Conservation (phyloP, 2,329 filamentous ascomycete genomes). For the Diaporthe ilicicola region DNA sequence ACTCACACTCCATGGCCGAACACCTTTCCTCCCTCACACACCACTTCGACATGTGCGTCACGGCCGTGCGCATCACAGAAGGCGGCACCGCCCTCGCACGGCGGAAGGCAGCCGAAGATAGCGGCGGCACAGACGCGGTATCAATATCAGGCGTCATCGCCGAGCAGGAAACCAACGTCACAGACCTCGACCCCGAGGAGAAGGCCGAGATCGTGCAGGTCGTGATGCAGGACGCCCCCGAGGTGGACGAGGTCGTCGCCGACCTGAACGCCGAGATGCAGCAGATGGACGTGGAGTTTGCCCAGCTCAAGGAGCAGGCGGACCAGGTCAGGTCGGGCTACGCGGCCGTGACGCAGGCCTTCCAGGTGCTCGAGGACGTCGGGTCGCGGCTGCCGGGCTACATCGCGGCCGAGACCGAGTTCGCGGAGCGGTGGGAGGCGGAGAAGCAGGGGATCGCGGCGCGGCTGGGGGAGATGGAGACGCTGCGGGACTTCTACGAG, state of each 20-base stretch:
- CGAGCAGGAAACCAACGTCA: conserved; percentile 60
- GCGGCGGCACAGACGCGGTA: conserved; percentile 50
- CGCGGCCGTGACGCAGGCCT: conserved; percentile 67
- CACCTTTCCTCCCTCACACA: conserved; percentile 81
- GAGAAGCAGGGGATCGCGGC: conserved; percentile 75
- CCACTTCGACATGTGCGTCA: conserved; percentile 94
- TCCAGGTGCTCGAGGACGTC: conserved; percentile 73
- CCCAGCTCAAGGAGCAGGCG: conserved; percentile 70
- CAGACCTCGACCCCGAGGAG: conserved; percentile 76
- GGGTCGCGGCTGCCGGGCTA: conserved; percentile 72
- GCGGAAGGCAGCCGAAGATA: conserved; percentile 72
- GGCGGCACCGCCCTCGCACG: conserved; percentile 46
- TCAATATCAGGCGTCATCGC: conserved; percentile 74
- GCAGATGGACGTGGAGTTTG: conserved; percentile 79
- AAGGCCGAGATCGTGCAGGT: conserved; percentile 85
- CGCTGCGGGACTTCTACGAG: conserved; percentile 84
- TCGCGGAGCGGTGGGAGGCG: conserved; percentile 74
- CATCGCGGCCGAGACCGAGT: conserved; percentile 70
- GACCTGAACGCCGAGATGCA: conserved; percentile 79
- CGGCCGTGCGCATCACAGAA: conserved; percentile 80
- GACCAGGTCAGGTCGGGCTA: conserved; percentile 64
- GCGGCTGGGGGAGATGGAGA: conserved; percentile 79
- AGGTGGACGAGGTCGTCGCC: conserved; percentile 71
- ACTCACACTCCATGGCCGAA: conserved; percentile 84
- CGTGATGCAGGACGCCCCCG: conserved; percentile 74